Percentiles rank a stretch among this genome's conserved stretches.
phyloP scores from a whole-genome alignment of 176 grass and related monocot species.

The Poa pratensis region DNA sequence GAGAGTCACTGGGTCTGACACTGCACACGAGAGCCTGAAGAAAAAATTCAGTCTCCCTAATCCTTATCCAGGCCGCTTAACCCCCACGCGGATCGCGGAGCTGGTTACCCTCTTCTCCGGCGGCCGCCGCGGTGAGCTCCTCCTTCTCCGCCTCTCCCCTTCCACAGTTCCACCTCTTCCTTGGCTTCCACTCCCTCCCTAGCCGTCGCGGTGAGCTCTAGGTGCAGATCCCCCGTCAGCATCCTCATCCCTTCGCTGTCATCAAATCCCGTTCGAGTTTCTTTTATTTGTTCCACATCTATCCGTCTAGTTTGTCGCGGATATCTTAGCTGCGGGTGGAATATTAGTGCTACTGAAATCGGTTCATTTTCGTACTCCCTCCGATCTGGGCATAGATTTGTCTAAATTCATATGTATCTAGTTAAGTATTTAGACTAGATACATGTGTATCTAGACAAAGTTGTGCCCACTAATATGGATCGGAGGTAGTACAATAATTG shows the following conservation, averaged over 20 bases:
- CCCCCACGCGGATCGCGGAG: not conserved
- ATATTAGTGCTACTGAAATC: not conserved
- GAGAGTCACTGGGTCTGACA: not conserved
- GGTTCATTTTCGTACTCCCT: not conserved
- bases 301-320: not conserved
- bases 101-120: constrained; percentile 1
- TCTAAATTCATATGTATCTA: no score
- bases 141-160: not conserved
- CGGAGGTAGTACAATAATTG: no score
- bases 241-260: not conserved
- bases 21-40: not conserved
- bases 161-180: not conserved
- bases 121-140: constrained; percentile 22
- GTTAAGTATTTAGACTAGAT: no score
- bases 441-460: no score
- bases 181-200: not conserved
- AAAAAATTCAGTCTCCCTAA: not conserved
- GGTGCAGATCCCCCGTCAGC: not conserved
- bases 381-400: no score
- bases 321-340: not conserved
- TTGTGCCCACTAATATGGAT: no score
- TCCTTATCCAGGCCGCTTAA: constrained; percentile 24
- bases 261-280: not conserved
- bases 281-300: not conserved
- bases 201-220: not conserved